phyloP scores from a whole-genome alignment of 768 basidiomycete genomes.

The Macrocybe gigantea region DNA sequence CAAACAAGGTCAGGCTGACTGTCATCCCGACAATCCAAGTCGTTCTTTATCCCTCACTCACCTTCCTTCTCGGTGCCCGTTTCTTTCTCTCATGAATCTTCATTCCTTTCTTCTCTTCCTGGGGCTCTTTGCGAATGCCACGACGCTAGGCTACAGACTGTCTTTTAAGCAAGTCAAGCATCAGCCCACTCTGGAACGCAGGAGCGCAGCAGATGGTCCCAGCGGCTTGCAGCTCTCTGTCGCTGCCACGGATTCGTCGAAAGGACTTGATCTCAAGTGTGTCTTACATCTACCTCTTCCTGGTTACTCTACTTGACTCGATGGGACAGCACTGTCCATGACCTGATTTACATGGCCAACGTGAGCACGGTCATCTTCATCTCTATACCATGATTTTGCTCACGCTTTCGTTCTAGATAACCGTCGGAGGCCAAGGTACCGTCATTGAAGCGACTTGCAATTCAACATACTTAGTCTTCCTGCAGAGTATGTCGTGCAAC shows the following conservation, averaged over 20 bases:
- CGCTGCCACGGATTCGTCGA: slow-evolving; percentile 21
- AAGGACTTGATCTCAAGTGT: slow-evolving; percentile 41
- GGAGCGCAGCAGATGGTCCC: slow-evolving; percentile 25
- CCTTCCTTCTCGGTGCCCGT: slow-evolving; percentile 8
- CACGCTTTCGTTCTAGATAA: slow-evolving; percentile 39
- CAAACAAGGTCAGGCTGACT: slow-evolving; percentile 1
- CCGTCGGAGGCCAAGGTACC: slow-evolving; percentile 55
- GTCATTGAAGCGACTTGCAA: slow-evolving; percentile 11
- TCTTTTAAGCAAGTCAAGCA: slow-evolving; percentile 42
- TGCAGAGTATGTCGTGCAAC: slow-evolving; percentile 65
- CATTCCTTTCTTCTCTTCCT: slow-evolving; percentile 28
- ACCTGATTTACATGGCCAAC: slow-evolving; percentile 75
- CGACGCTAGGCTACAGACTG: slow-evolving; percentile 38
- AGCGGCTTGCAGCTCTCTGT: slow-evolving; percentile 28
- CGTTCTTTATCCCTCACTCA: slow-evolving; percentile 19
- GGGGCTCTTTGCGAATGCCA: slow-evolving; percentile 26
- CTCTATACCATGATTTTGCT: slow-evolving; percentile 2
- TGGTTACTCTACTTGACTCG: background rate
- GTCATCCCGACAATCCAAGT: slow-evolving; percentile 13
- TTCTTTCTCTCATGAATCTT: slow-evolving; percentile 33
- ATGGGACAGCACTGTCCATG: slow-evolving; percentile 55
- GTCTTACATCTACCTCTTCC: slow-evolving; percentile 10
- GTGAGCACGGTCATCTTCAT: slow-evolving; percentile 33
- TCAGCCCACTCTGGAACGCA: slow-evolving; percentile 23
- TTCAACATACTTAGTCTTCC: background rate